Evolutionary conservation across 106 monocot species (phyloP).

Genomic region (Chionographis japonica): DNA sequence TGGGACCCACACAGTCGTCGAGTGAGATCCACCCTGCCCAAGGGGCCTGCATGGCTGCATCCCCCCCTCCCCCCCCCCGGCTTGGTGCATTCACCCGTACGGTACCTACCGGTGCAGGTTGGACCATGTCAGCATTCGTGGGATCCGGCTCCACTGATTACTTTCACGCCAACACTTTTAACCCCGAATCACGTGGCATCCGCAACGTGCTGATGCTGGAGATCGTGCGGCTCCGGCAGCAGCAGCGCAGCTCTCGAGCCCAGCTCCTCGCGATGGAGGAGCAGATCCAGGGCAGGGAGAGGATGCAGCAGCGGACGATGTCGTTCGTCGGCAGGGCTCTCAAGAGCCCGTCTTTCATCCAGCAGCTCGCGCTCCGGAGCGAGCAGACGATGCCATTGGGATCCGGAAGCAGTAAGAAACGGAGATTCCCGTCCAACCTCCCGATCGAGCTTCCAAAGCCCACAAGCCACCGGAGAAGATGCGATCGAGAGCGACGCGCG

Average conservation of each 20-base stretch:
- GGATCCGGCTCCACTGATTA: too few species aligned
- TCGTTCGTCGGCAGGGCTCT: conserved; percentile 36
- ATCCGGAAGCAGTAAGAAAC: conserved; percentile 16
- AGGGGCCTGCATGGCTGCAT: too few species aligned
- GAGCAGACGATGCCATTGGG: conserved; percentile 8
- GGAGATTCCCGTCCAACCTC: conserved; percentile 8
- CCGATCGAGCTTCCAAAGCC: not conserved
- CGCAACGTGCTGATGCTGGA: conserved; percentile 37
- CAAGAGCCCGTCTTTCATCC: conserved; percentile 28
- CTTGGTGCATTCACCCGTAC: too few species aligned
- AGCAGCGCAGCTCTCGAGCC: conserved; percentile 35
- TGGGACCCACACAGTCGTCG: too few species aligned
- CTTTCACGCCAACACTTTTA: too few species aligned
- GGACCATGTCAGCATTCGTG: too few species aligned
- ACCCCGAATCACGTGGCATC: too few species aligned
- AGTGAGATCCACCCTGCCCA: too few species aligned
- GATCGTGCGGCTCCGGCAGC: conserved; percentile 41
- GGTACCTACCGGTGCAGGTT: too few species aligned
- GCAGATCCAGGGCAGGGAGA: conserved; percentile 31
- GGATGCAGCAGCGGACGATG: conserved; percentile 42
- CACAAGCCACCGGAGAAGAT: not conserved
- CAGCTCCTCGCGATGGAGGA: conserved; percentile 46
- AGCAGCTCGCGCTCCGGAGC: conserved; percentile 6
- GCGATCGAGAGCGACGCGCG: not conserved
- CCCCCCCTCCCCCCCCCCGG: too few species aligned